Evolutionary conservation across 106 monocot species (phyloP).

Genomic region (Dendrobium catenatum): DNA sequence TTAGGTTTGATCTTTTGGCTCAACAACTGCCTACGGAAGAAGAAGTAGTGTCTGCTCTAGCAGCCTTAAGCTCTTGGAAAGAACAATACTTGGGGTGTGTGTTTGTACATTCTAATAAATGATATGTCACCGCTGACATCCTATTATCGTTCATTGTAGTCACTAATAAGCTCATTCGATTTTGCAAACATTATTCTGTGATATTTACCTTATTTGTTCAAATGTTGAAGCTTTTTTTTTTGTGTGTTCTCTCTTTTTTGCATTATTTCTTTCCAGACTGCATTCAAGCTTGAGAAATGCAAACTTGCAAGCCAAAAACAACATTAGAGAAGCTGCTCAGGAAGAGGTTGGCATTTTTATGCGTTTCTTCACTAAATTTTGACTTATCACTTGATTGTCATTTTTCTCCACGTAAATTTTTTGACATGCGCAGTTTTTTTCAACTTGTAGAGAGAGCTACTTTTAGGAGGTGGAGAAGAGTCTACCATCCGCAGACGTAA

Average conservation of each 20-base stretch:
- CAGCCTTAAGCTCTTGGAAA: constrained; percentile 57
- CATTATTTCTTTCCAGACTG: constrained; percentile 23
- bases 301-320: constrained; percentile 81
- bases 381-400: background rate
- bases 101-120: background rate
- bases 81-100: constrained; percentile 59
- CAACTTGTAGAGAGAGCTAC: constrained; percentile 71
- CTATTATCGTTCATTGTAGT: background rate
- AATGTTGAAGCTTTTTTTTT: background rate
- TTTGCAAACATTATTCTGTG: background rate
- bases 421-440: background rate
- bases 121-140: background rate
- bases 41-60: constrained; percentile 28
- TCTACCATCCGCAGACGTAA: constrained; percentile 90
- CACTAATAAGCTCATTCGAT: background rate
- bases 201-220: background rate
- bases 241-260: background rate
- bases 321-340: constrained; percentile 75
- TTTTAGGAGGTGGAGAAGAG: constrained; percentile 92
- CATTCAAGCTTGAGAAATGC: constrained; percentile 65
- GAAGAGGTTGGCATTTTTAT: constrained; percentile 47
- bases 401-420: background rate
- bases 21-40: constrained; percentile 74
- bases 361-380: background rate
- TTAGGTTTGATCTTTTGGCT: constrained; percentile 60